A percentile compares a stretch with the other conserved stretches of the same genome.
These are phyloP conservation scores for Didymella pinodella DNA, from an alignment of 2,329 filamentous ascomycete species.

Conservation along the genomic window DNA sequence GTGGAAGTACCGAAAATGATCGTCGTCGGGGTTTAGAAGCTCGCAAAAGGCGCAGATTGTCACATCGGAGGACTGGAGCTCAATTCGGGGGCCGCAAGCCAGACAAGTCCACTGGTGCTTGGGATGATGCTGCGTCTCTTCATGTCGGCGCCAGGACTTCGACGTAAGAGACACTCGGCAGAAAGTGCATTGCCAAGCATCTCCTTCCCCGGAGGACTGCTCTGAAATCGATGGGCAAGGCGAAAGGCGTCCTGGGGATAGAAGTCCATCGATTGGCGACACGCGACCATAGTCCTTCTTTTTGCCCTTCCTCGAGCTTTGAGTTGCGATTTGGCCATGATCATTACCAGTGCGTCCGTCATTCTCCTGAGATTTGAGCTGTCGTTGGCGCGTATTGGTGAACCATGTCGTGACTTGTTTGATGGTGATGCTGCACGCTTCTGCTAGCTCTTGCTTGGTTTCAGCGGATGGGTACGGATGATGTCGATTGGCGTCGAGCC, in stretches of 20 bases:
- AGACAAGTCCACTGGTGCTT: slow-evolving; percentile 48
- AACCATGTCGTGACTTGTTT: slow-evolving; percentile 50
- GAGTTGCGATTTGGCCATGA: slow-evolving; percentile 3
- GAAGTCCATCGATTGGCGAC: slow-evolving; percentile 19
- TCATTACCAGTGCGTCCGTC: not conserved
- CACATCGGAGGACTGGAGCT: slow-evolving; percentile 16
- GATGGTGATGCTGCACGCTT: slow-evolving; percentile 44
- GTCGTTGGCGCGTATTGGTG: slow-evolving; percentile 45
- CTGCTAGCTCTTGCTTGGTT: slow-evolving; percentile 40
- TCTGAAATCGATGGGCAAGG: slow-evolving; percentile 12
- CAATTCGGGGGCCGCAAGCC: slow-evolving; percentile 35
- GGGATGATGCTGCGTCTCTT: slow-evolving; percentile 48
- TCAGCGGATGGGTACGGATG: slow-evolving; percentile 45
- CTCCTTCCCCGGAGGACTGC: slow-evolving; percentile 22
- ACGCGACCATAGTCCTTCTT: slow-evolving; percentile 47
- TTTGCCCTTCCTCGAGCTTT: slow-evolving; percentile 42
- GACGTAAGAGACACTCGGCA: slow-evolving; percentile 38
- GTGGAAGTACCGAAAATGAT: slow-evolving; percentile 40
- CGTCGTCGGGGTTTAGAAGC: slow-evolving; percentile 35
- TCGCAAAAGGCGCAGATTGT: slow-evolving; percentile 45
- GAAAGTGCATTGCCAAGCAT: slow-evolving; percentile 48
- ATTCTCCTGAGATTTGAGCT: slow-evolving; percentile 23
- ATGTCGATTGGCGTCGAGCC: slow-evolving; percentile 41
- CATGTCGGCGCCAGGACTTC: slow-evolving; percentile 50
- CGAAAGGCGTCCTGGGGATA: slow-evolving; percentile 23